Evolutionary conservation across 805 yeast genomes (phyloP), one percentile per base, ranked within the genome.

Genomic region (Yamadazyma kitorensis): DNA sequence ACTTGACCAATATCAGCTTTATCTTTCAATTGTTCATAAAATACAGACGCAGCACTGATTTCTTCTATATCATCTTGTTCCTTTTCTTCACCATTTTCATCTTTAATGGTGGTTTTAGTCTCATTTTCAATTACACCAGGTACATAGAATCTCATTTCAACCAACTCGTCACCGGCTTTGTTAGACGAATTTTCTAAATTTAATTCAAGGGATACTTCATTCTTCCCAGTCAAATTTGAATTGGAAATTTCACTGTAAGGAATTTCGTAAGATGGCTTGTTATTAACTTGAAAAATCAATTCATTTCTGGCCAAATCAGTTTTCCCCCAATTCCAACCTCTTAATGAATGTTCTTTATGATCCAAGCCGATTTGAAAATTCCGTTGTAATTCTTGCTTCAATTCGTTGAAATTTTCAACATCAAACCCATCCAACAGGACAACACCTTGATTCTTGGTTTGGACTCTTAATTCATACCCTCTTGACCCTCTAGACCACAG

Each of bases 261-360:
- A 27, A 93, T 64, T 62, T 93, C 98, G 57, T 91, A 91, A 9
- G 82, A 77, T 3, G 98, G 98, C 51, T 85, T 82, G 47, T 87
- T 87, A 52, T 85, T 85, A 15, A 89, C 80, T 38, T 80, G 78
- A 61, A 93, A 89, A 18, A 86, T 77, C 57, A 93, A 68, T 59
- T 93, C 98, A 49, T 87, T 86, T 57, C 96, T 77, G 14, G 95
- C 96, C 55, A 93, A 76, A 56, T 89, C 96, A 11, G 91, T 72
- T 44, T 82, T 80, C 35, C 99, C 99, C 98, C 98, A 93, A 61
- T 93, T 93, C 98, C 98, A 93, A 20, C 99, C 99, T 64, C 96
- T 78, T 45, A 93, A 67, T 4, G 96, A 84, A 61, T 93, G 98
- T 51, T 91, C 98, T 50, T 73, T 78, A 43, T 75, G 82, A 49